Conservation (phyloP, 2,329 filamentous ascomycete species). For the Aciculosporium take region DNA sequence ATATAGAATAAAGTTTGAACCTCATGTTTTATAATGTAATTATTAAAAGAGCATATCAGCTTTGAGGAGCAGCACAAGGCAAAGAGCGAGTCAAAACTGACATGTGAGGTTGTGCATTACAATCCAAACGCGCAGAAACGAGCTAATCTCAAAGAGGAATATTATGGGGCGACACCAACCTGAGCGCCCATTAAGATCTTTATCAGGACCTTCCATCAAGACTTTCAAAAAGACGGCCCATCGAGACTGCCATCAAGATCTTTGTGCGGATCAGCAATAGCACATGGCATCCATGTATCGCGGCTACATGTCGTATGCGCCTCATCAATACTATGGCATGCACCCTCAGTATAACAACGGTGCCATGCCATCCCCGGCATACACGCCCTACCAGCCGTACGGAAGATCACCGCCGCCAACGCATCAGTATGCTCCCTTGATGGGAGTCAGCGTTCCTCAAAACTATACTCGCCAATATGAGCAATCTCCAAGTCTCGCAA, state of each 20-base stretch:
- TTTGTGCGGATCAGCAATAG: slow-evolving; percentile 16
- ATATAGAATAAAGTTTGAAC: too few relatives aligned
- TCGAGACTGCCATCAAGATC: not conserved
- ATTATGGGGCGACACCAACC: not conserved
- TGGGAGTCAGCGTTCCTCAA: slow-evolving; percentile 29
- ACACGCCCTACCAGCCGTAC: slow-evolving; percentile 36
- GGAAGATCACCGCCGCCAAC: slow-evolving; percentile 36
- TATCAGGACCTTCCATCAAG: not conserved
- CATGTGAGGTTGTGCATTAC: too few relatives aligned
- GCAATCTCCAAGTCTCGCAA: slow-evolving; percentile 38
- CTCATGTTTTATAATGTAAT: too few relatives aligned
- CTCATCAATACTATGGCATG: slow-evolving; percentile 35
- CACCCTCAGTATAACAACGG: slow-evolving; percentile 44
- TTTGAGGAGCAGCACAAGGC: too few relatives aligned
- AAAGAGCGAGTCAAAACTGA: too few relatives aligned
- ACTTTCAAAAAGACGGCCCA: not conserved
- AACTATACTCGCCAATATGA: slow-evolving; percentile 35
- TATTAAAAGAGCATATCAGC: too few relatives aligned
- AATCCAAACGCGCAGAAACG: not conserved
- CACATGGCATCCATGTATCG: slow-evolving; percentile 33
- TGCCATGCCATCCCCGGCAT: slow-evolving; percentile 30
- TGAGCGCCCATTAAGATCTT: not conserved
- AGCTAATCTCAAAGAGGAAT: not conserved
- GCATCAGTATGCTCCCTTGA: slow-evolving; percentile 40
- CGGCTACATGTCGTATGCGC: slow-evolving; percentile 36